Evolutionary conservation across 768 basidiomycete genomes (phyloP), one percentile per base, ranked within the genome.

Genomic region (Holtermanniella nyarrowii): DNA sequence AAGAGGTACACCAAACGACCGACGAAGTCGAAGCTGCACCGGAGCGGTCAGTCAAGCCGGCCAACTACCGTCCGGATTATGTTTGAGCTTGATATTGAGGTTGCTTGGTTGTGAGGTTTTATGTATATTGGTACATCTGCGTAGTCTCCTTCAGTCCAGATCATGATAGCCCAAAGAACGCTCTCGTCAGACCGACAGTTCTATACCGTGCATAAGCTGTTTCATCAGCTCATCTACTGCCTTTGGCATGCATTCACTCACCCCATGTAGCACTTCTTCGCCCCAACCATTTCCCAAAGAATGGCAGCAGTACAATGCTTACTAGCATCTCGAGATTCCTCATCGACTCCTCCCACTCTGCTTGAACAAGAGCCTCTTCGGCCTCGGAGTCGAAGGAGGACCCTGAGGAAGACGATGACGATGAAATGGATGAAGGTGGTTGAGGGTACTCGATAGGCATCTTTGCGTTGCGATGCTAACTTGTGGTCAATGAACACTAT

Each of bases 271-370:
- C 86, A 78, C 84, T 88, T 68, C 79, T 79, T 63, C 90, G 77
- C 25, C 90, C 90, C 27, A 90, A 66, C 80, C 82, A 93, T 68
- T 87, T 90, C 48, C 90, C 90, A 53, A 89, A 69, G 74, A 82
- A 84, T 1, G 90, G 90, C 52, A 95, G 74, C 43, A 91, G 75
- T 22, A 91, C 83, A 51, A 88, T 76, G 31, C 84, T 79, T 48
- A 86, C 72, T 18, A 93, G 79, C 66, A 88, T 79, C 66, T 85
- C 82, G 42, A 95, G 77, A 68, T 95, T 88, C 54, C 82, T 74
- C 46, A 93, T 64, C 63, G 84, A 86, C 71, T 95, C 90, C 62
- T 89, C 84, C 90, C 90, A 93, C 74, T 95, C 90, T 67, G 84
- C 78, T 71, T 90, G 85, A 2, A 86, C 85, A 58, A 70, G 58